A percentile compares a stretch with the other conserved stretches of the same genome.
Evolutionary conservation across 1,284 basidiomycete species (phyloP).

Genomic region (Entoloma clypeatum): DNA sequence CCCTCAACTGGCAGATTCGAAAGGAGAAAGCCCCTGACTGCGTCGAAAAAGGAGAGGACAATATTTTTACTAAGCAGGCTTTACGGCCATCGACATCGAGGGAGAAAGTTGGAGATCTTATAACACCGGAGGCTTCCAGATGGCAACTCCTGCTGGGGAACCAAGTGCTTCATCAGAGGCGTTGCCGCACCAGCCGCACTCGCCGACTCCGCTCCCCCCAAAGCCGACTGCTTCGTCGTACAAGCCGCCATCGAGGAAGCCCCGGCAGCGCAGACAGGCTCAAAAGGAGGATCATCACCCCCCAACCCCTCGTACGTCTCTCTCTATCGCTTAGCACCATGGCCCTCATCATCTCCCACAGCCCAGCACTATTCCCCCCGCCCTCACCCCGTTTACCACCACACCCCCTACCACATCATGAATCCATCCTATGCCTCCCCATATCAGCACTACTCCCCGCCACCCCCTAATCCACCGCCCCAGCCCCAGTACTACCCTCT

Average conservation of each 20-base stretch:
- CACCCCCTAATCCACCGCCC: constrained; percentile 35
- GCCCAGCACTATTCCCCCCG: constrained; percentile 25
- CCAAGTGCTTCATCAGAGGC: constrained; percentile 27
- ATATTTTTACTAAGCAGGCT: constrained; percentile 34
- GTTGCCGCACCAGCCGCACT: constrained; percentile 43
- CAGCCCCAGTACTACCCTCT: constrained; percentile 55
- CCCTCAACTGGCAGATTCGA: constrained; percentile 10
- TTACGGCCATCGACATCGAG: constrained; percentile 30
- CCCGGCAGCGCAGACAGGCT: constrained; percentile 44
- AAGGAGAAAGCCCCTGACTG: constrained; percentile 9
- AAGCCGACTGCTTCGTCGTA: constrained; percentile 26
- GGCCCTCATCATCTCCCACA: constrained; percentile 6
- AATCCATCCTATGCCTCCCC: constrained; percentile 59
- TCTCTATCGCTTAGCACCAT: neutral
- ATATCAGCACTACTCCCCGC: constrained; percentile 43
- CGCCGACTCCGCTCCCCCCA: constrained; percentile 41
- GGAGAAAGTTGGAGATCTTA: constrained; percentile 32
- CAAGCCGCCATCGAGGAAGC: constrained; percentile 40
- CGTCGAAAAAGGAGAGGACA: constrained; percentile 12
- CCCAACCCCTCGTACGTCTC: constrained; percentile 16
- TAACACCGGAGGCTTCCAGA: constrained; percentile 34
- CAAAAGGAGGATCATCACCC: constrained; percentile 17
- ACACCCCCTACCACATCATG: constrained; percentile 51
- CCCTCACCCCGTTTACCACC: constrained; percentile 25
- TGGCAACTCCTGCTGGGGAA: constrained; percentile 37